Evolutionary conservation across 2,329 filamentous ascomycete genomes (phyloP).

Genomic region (Curvularia sp.): DNA sequence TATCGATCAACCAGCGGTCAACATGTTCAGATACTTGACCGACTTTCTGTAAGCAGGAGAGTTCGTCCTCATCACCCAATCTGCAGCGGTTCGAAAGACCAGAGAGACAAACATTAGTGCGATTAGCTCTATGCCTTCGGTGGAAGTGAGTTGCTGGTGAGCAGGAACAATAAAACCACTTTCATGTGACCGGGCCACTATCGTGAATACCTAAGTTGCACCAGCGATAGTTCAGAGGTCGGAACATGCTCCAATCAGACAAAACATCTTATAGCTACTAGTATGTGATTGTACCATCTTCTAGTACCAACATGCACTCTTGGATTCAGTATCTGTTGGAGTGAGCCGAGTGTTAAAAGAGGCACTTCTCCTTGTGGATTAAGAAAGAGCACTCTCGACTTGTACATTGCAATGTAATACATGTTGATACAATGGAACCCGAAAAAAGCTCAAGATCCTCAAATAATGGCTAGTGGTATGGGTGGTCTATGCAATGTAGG

Average conservation of each 20-base stretch:
- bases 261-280: too few species aligned
- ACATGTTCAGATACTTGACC: background rate
- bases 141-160: too few species aligned
- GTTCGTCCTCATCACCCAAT: background rate
- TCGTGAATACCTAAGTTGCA: too few species aligned
- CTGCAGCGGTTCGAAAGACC: too few species aligned
- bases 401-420: background rate
- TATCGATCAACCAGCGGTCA: background rate
- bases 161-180: too few species aligned
- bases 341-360: background rate
- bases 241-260: too few species aligned
- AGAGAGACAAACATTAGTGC: too few species aligned
- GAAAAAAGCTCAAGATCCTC: background rate
- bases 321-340: background rate
- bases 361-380: background rate
- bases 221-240: too few species aligned
- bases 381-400: background rate
- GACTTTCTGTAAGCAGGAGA: background rate
- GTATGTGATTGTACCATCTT: too few species aligned
- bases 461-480: background rate
- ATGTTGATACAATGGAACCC: background rate
- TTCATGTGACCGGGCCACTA: too few species aligned
- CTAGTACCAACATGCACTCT: background rate
- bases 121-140: too few species aligned
- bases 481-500: slow-evolving; percentile 53